These are phyloP conservation scores for Starmerella vaccinii DNA, from an alignment of 805 yeast species.

Conservation along the genomic window DNA sequence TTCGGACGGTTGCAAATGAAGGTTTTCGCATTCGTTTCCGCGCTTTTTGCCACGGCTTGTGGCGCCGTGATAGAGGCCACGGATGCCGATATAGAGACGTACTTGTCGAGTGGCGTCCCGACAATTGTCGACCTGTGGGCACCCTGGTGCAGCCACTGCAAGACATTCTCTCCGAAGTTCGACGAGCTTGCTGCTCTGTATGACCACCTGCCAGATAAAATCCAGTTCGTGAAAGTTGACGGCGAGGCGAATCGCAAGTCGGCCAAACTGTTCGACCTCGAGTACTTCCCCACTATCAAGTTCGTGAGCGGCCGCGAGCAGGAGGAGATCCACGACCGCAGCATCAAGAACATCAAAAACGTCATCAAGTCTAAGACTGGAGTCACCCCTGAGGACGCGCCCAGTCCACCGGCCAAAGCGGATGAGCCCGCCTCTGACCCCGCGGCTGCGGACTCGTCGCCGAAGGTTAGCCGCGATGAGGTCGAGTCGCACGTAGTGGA, in stretches of 20 bases:
- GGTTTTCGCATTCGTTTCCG: background rate
- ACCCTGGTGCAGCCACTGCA: constrained; percentile 94
- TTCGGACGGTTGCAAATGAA: background rate
- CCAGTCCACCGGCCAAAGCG: constrained; percentile 11
- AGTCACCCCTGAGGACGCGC: constrained; percentile 18
- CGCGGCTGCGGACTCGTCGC: background rate
- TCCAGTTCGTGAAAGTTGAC: constrained; percentile 47
- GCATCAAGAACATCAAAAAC: constrained; percentile 40
- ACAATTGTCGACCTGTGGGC: constrained; percentile 60
- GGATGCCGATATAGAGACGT: constrained; percentile 50
- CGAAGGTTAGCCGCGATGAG: constrained; percentile 9
- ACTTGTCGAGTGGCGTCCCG: constrained; percentile 50
- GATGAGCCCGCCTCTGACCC: background rate
- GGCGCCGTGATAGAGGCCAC: constrained; percentile 29
- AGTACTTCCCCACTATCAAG: constrained; percentile 58
- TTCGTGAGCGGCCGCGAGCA: constrained; percentile 44
- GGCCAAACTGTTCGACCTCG: constrained; percentile 41
- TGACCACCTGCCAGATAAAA: constrained; percentile 36
- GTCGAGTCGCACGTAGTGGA: constrained; percentile 11
- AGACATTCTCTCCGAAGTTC: constrained; percentile 72
- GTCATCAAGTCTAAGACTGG: constrained; percentile 38
- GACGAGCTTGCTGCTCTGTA: constrained; percentile 67
- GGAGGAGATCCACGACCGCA: constrained; percentile 48
- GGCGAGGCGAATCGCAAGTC: constrained; percentile 49
- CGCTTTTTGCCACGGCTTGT: background rate